phyloP scores from a whole-genome alignment of 2,329 filamentous ascomycete genomes.

The Neofusicoccum sp. region DNA sequence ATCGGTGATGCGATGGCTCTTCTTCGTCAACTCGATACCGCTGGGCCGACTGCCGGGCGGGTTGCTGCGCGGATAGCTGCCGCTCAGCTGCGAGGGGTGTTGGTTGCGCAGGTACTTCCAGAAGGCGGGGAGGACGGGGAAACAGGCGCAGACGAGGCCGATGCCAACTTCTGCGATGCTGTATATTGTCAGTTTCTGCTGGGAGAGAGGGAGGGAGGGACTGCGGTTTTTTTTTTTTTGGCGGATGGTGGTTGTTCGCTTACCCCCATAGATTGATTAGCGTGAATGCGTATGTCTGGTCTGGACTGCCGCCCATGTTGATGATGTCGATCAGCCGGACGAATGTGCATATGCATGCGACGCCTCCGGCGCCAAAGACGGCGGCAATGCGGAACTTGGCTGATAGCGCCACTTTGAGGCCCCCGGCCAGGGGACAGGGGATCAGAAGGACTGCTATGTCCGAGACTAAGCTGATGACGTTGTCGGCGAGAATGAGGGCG shows the following conservation, averaged over 20 bases:
- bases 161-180: constrained; percentile 26
- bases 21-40: constrained; percentile 10
- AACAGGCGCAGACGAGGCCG: constrained; percentile 24
- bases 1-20: background rate
- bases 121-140: constrained; percentile 19
- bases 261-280: constrained; percentile 44
- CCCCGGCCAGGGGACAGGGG: constrained; percentile 43
- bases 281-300: constrained; percentile 40
- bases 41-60: background rate
- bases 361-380: constrained; percentile 41
- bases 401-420: constrained; percentile 41
- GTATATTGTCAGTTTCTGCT: background rate
- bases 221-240: no score
- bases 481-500: constrained; percentile 42
- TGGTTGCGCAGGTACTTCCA: constrained; percentile 17
- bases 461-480: constrained; percentile 42
- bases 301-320: constrained; percentile 32
- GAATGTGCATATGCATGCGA: constrained; percentile 43
- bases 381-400: constrained; percentile 43
- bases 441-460: constrained; percentile 42
- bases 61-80: background rate
- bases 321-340: constrained; percentile 42
- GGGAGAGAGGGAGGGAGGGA: background rate
- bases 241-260: constrained; percentile 12
- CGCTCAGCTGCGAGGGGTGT: background rate